These are phyloP conservation scores for Sarocladium kiliense DNA, from an alignment of 2,329 filamentous ascomycete genomes.

Conservation along the genomic window DNA sequence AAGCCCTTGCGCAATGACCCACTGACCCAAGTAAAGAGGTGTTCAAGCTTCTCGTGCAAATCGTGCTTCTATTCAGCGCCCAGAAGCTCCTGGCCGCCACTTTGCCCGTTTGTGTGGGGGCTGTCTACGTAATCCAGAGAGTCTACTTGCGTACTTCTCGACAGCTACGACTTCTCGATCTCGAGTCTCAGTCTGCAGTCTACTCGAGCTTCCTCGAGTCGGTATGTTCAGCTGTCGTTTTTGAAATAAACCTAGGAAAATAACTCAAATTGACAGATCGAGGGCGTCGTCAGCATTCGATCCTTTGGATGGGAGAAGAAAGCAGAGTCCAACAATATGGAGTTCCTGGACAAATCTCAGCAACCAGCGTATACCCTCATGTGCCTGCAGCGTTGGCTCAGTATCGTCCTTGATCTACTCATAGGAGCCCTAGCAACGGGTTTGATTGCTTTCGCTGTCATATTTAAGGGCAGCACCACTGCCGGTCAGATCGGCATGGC, in stretches of 20 bases:
- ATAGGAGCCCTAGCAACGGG: slow-evolving; percentile 26
- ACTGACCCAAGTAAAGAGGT: too few species aligned
- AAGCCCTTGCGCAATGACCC: too few species aligned
- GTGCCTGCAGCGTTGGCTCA: slow-evolving; percentile 43
- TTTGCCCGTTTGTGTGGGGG: slow-evolving; percentile 30
- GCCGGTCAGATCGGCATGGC: slow-evolving; percentile 18
- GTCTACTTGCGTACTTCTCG: slow-evolving; percentile 45
- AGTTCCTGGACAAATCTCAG: slow-evolving; percentile 30
- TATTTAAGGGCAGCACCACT: slow-evolving; percentile 11
- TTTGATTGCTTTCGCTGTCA: slow-evolving; percentile 32
- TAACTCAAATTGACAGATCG: too few species aligned
- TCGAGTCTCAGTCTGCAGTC: slow-evolving; percentile 47
- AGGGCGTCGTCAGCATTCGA: slow-evolving; percentile 22
- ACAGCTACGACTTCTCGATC: slow-evolving; percentile 49
- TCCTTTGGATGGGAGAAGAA: slow-evolving; percentile 22
- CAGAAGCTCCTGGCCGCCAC: slow-evolving; percentile 38
- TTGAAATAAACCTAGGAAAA: too few species aligned
- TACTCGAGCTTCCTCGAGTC: slow-evolving; percentile 36
- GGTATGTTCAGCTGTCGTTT: too few species aligned
- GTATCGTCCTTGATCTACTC: slow-evolving; percentile 39
- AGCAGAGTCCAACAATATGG: slow-evolving; percentile 35
- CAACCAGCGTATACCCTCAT: slow-evolving; percentile 31
- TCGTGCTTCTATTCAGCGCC: slow-evolving; percentile 37
- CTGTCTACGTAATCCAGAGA: slow-evolving; percentile 20
- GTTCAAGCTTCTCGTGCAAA: slow-evolving; percentile 35